These are phyloP conservation scores for Euphorbia schlechtendalii DNA, from an alignment of 441 rosid genomes.

Conservation along the genomic window DNA sequence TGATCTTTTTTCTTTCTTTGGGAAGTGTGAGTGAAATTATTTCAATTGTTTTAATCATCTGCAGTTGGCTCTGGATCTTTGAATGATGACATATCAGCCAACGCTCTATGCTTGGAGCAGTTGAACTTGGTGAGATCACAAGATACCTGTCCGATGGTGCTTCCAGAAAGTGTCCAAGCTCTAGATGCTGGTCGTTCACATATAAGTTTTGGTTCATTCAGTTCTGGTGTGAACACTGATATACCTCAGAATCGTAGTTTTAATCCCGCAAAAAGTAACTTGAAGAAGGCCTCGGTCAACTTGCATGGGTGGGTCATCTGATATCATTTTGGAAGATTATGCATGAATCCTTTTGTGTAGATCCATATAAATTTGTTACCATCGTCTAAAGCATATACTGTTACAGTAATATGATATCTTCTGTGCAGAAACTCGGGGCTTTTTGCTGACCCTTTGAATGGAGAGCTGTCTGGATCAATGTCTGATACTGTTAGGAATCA, in stretches of 20 bases:
- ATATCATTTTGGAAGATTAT: constrained; percentile 19
- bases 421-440: constrained; percentile 28
- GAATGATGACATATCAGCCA: constrained; percentile 23
- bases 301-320: constrained; percentile 21
- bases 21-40: constrained; percentile 15
- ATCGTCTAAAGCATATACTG: background rate
- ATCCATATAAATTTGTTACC: constrained; percentile 7
- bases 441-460: constrained; percentile 12
- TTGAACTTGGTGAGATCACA: constrained; percentile 24
- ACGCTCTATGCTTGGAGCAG: constrained; percentile 28
- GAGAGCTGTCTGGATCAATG: constrained; percentile 19
- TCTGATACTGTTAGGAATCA: constrained; percentile 18
- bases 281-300: constrained; percentile 19
- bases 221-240: constrained; percentile 21
- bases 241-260: constrained; percentile 17
- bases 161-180: constrained; percentile 41
- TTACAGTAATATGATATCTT: constrained; percentile 13
- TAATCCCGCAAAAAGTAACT: constrained; percentile 15
- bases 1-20: constrained; percentile 7
- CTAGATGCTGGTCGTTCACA: constrained; percentile 42
- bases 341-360: constrained; percentile 20
- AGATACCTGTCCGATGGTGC: constrained; percentile 28
- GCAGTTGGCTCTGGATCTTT: constrained; percentile 21
- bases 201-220: constrained; percentile 51
- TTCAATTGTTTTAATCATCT: background rate